These are phyloP conservation scores for Loxodes magnus DNA, from an alignment of 73 alveolate species.

Conservation along the genomic window DNA sequence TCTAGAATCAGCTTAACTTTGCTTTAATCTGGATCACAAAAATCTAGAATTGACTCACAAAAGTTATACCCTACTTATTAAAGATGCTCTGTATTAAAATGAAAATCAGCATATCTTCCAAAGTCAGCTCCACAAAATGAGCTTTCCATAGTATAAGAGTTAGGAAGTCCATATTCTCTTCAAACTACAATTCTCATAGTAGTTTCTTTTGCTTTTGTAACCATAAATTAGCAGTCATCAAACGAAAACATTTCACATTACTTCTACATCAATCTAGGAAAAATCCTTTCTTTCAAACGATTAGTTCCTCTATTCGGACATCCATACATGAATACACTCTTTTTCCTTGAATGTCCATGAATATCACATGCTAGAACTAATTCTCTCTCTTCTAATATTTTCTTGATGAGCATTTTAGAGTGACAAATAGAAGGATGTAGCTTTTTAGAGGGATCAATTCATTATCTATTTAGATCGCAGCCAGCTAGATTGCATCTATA, in stretches of 20 bases:
- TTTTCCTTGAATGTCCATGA: slow-evolving; percentile 98
- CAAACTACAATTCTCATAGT: slow-evolving; percentile 60
- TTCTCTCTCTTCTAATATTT: slow-evolving; percentile 87
- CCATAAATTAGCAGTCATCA: slow-evolving; percentile 76
- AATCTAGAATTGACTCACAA: neutral
- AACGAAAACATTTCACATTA: slow-evolving; percentile 71
- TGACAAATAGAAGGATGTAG: slow-evolving; percentile 88
- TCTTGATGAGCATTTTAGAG: slow-evolving; percentile 85
- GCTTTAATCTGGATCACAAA: slow-evolving; percentile 71
- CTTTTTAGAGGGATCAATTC: slow-evolving; percentile 95
- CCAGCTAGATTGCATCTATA: slow-evolving; percentile 95
- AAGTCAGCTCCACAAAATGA: slow-evolving; percentile 94
- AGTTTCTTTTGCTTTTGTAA: slow-evolving; percentile 80
- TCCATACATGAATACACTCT: slow-evolving; percentile 2
- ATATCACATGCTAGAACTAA: slow-evolving; percentile 91
- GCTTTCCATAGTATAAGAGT: slow-evolving; percentile 78
- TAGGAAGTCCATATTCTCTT: slow-evolving; percentile 76
- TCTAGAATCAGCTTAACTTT: slow-evolving; percentile 29
- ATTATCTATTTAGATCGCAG: slow-evolving; percentile 93
- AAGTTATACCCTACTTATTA: neutral
- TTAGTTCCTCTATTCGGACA: slow-evolving; percentile 28
- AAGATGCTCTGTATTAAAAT: slow-evolving; percentile 63
- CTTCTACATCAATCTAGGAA: slow-evolving; percentile 76
- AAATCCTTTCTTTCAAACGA: slow-evolving; percentile 69
- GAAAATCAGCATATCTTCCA: slow-evolving; percentile 82